Evolutionary conservation across 257 asterid genomes (phyloP), one percentile per base, ranked within the genome.

Genomic region (Dorcoceras hygrometricum): DNA sequence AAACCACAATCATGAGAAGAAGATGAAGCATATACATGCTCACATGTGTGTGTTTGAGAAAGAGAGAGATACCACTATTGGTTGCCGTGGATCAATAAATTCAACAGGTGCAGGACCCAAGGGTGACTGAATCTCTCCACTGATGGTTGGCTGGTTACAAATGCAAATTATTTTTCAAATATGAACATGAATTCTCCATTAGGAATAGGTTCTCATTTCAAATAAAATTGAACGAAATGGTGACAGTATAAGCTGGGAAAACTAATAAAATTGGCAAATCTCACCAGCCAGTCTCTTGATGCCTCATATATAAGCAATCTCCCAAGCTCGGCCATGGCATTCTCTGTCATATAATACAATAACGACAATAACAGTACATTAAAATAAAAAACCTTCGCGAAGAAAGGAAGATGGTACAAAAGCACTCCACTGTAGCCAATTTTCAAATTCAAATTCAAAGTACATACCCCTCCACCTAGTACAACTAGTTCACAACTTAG

Each of bases 281-380:
- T 79, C 76, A 92, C 99, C 95, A 90, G 84, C 83, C 96, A 94
- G 59, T 94, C 97, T 79, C 97, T 84, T 62, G 99, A 87, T 56
- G 99, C 99, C 79, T 94, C 99, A 32, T 90, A 94, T 9, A 90
- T 71, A 54, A 94, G 84, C 81, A 94, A 77, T 80, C 99, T 94
- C 71, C 99, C 99, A 23, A 94, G 94, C 89, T 94, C 99, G 59
- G 99, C 97, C 96, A 94, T 85, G 39, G 99, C 97, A 80, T 73
- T 88, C 75, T 73, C 99, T 94, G 63, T 56, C 16, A 51, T 68
- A 56, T 51, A 76, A 19, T 46, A 65, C 19, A 75, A 58, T 48
- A 10, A 57, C 39, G 22, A 48, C 10, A 28, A 51, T n/a, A 5
- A 23, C 5, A 10, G 20, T 4, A 14, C 53, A 46, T 46, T 46